Evolutionary conservation across 208 protist genomes (phyloP).

Genomic region (Novymonas esmeraldas): DNA sequence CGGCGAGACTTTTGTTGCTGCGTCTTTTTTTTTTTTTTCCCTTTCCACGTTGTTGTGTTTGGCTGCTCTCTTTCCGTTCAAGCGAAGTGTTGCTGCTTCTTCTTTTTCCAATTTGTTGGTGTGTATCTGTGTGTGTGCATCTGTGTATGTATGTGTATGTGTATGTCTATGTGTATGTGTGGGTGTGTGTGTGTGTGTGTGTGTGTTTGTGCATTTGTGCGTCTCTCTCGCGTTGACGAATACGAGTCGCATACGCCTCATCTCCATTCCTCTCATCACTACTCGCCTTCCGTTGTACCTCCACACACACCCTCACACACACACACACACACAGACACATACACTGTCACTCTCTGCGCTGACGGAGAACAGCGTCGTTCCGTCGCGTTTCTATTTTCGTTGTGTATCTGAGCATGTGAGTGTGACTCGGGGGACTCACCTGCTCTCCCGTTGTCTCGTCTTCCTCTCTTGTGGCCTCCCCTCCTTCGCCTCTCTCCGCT

Average conservation of each 20-base stretch:
- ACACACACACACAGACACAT: too few relatives aligned
- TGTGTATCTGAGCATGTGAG: too few relatives aligned
- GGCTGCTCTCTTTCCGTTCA: slow-evolving; percentile 8
- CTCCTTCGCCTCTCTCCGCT: too few relatives aligned
- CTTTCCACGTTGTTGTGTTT: neutral
- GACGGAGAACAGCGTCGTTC: too few relatives aligned
- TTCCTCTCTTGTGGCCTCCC: too few relatives aligned
- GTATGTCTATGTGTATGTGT: neutral
- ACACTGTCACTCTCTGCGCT: too few relatives aligned
- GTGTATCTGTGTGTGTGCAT: neutral
- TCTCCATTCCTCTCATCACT: neutral
- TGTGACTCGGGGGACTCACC: too few relatives aligned
- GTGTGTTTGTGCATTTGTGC: neutral
- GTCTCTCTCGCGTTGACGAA: neutral
- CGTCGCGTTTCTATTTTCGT: too few relatives aligned
- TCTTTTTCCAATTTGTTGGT: neutral
- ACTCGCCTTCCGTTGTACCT: too few relatives aligned
- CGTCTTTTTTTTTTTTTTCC: slow-evolving; percentile 10
- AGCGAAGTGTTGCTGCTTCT: neutral
- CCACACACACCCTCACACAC: too few relatives aligned
- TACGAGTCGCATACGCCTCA: neutral
- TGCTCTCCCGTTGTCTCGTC: too few relatives aligned
- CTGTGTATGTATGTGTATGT: neutral
- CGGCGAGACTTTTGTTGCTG: neutral
- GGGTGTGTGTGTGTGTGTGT: neutral